A percentile compares a stretch with the other conserved stretches of the same genome.
Evolutionary conservation across 164 flowering plant species (phyloP).

Genomic region (Vitis amurensis): DNA sequence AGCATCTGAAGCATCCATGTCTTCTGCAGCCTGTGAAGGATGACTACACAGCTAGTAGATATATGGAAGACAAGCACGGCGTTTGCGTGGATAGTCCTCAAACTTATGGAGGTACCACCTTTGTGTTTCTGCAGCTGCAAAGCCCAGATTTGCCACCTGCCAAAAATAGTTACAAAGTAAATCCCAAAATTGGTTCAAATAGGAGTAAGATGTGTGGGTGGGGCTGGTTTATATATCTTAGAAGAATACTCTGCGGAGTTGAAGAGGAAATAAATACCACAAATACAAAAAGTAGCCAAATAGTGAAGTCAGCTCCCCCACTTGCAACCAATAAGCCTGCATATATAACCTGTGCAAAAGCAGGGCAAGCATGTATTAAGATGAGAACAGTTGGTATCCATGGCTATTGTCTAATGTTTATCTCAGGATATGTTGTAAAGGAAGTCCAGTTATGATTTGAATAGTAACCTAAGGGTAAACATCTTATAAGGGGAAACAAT

Average conservation of each 20-base stretch:
- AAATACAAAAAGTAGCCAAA: slow-evolving; percentile 73
- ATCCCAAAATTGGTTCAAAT: not conserved
- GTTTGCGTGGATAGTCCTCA: slow-evolving; percentile 63
- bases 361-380: too few species aligned
- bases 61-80: slow-evolving; percentile 67
- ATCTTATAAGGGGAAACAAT: too few species aligned
- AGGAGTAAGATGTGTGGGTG: too few species aligned
- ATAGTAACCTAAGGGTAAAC: too few species aligned
- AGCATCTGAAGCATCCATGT: too few species aligned
- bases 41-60: slow-evolving; percentile 32
- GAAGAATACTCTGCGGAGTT: not conserved
- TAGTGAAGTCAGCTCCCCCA: slow-evolving; percentile 71
- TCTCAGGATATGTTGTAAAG: too few species aligned
- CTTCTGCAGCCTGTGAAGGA: too few species aligned
- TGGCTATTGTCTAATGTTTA: too few species aligned
- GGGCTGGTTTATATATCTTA: too few species aligned
- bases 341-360: slow-evolving; percentile 64
- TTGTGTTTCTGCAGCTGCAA: slow-evolving; percentile 86
- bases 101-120: slow-evolving; percentile 80
- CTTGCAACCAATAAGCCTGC: slow-evolving; percentile 77
- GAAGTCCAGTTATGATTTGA: too few species aligned
- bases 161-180: not conserved
- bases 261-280: slow-evolving; percentile 52
- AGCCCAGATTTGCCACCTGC: slow-evolving; percentile 72
- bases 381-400: too few species aligned